phyloP scores from a whole-genome alignment of 805 yeast species.

The Teunomyces atbi region DNA sequence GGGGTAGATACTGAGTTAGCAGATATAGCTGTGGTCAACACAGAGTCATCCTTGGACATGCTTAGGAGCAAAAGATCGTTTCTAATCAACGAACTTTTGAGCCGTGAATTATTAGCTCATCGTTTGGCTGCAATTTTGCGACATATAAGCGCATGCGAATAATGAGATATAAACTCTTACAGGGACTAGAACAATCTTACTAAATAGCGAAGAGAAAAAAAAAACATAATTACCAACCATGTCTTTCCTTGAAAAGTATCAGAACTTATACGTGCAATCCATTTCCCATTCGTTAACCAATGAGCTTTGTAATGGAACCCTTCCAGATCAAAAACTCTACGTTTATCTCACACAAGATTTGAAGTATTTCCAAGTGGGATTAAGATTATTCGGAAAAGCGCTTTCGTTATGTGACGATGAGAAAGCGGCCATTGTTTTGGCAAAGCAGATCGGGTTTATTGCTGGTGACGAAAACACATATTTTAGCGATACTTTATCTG shows the following conservation, averaged over 20 bases:
- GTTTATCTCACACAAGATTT: slow-evolving; percentile 50
- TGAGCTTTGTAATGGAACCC: slow-evolving; percentile 46
- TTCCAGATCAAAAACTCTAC: slow-evolving; percentile 40
- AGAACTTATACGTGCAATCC: not conserved
- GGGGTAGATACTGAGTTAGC: not conserved
- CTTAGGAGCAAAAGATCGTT: not conserved
- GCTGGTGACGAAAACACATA: slow-evolving; percentile 49
- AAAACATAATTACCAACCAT: not conserved
- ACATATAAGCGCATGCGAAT: slow-evolving; percentile 1
- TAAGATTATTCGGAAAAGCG: slow-evolving; percentile 44
- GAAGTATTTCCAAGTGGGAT: slow-evolving; percentile 43
- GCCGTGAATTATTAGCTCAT: too few relatives aligned
- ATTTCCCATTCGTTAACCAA: slow-evolving; percentile 26
- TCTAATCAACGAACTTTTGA: too few relatives aligned
- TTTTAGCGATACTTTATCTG: slow-evolving; percentile 28
- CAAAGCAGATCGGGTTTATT: slow-evolving; percentile 52
- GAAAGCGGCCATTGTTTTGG: slow-evolving; percentile 36
- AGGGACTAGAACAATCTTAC: not conserved
- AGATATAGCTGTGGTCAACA: not conserved
- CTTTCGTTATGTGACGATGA: slow-evolving; percentile 43
- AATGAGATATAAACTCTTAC: not conserved
- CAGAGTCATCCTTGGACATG: not conserved
- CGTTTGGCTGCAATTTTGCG: slow-evolving; percentile 2
- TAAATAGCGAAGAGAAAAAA: not conserved
- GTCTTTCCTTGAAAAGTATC: not conserved